Percentiles rank a stretch among this genome's conserved stretches.
Evolutionary conservation across 2,329 filamentous ascomycete species (phyloP).

Genomic region (Aspergillus intermedius): DNA sequence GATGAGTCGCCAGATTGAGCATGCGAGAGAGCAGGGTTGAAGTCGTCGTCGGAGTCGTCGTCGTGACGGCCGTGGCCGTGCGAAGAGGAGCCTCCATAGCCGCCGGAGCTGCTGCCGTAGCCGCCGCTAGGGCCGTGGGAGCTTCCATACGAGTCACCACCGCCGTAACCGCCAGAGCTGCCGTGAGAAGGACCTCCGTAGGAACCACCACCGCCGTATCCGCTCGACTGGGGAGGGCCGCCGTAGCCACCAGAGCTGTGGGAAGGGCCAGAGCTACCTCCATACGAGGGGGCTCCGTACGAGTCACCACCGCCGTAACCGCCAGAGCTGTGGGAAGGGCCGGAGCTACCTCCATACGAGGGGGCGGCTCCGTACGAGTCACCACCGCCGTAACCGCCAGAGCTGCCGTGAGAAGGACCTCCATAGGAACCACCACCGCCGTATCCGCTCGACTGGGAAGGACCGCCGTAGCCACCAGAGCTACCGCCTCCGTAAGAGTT

Average conservation of each 20-base stretch:
- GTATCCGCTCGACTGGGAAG: neutral
- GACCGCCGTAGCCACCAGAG: neutral
- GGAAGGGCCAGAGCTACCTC: neutral
- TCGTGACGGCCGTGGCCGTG: slow-evolving; percentile 17
- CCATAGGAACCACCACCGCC: neutral
- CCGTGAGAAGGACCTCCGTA: neutral
- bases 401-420: neutral
- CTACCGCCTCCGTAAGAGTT: neutral
- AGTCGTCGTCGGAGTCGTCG: slow-evolving; percentile 40
- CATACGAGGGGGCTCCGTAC: neutral
- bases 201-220: neutral
- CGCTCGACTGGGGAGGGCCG: neutral
- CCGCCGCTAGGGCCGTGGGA: slow-evolving; percentile 1
- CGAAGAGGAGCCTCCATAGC: slow-evolving; percentile 8
- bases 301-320: neutral
- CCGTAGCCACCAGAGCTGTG: neutral
- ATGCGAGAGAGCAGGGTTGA: slow-evolving; percentile 49
- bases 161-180: slow-evolving; percentile 13
- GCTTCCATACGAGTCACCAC: slow-evolving; percentile 13
- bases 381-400: slow-evolving; percentile 7
- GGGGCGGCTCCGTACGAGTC: no score
- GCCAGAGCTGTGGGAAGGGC: no score
- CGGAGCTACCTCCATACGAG: no score
- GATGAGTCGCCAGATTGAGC: slow-evolving; percentile 41
- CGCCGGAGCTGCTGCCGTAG: slow-evolving; percentile 12